These are phyloP conservation scores for Petasospora fabianii DNA, from an alignment of 1,139 yeast species.

Conservation along the genomic window DNA sequence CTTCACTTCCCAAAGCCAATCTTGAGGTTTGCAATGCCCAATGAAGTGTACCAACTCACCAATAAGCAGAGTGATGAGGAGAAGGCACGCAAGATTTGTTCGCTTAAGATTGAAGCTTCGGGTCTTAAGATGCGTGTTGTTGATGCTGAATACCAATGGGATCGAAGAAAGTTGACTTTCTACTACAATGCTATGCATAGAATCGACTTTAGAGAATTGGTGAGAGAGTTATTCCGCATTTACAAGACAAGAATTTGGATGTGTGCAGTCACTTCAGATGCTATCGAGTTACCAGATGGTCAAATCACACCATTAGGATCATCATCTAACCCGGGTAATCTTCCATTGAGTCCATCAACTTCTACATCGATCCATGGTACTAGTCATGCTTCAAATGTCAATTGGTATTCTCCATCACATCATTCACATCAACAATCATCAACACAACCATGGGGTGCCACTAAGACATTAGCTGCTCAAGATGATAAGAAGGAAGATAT, in stretches of 20 bases:
- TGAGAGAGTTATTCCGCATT: conserved; percentile 85
- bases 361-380: too few relatives aligned
- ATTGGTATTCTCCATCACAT: too few relatives aligned
- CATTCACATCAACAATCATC: too few relatives aligned
- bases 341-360: too few relatives aligned
- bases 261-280: conserved; percentile 60
- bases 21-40: conserved; percentile 45
- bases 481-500: too few relatives aligned
- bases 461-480: too few relatives aligned
- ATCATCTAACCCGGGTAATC: too few relatives aligned
- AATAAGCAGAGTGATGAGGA: conserved; percentile 39
- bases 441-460: too few relatives aligned
- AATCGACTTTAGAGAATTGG: conserved; percentile 90
- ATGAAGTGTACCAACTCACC: conserved; percentile 34
- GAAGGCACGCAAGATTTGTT: conserved; percentile 43
- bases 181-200: conserved; percentile 72
- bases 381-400: too few relatives aligned
- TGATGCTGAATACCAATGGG: conserved; percentile 94
- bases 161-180: conserved; percentile 86
- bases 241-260: conserved; percentile 97
- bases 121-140: conserved; percentile 42
- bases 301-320: too few relatives aligned
- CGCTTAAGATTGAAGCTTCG: conserved; percentile 31
- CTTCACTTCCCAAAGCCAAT: conserved; percentile 63
- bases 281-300: too few relatives aligned